A percentile compares a stretch with the other conserved stretches of the same genome.
Evolutionary conservation across 2,329 filamentous ascomycete species (phyloP).

Genomic region (Cercospora sp.): DNA sequence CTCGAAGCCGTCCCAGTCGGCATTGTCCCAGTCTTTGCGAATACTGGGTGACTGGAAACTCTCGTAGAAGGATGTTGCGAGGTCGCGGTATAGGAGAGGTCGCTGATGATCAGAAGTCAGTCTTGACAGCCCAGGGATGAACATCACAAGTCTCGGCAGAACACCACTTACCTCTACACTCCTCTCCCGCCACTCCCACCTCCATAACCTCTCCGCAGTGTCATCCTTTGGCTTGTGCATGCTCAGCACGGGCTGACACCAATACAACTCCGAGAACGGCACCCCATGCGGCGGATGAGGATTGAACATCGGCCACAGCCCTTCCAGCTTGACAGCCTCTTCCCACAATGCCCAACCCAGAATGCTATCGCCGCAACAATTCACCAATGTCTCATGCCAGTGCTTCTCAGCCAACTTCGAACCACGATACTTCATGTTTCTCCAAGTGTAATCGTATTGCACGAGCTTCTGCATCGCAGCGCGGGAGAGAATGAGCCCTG

Average conservation of each 20-base stretch:
- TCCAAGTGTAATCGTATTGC: conserved; percentile 26
- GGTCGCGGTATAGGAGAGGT: conserved; percentile 35
- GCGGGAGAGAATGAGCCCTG: conserved; percentile 51
- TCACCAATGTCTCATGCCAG: conserved; percentile 46
- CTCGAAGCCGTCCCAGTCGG: conserved; percentile 38
- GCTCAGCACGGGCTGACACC: conserved; percentile 55
- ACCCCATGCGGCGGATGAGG: conserved; percentile 54
- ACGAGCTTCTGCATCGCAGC: conserved; percentile 49
- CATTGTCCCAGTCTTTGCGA: conserved; percentile 41
- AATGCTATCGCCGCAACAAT: conserved; percentile 56
- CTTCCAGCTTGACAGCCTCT: conserved; percentile 46
- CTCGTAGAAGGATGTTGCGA: conserved; percentile 36
- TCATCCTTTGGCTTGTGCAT: conserved; percentile 52
- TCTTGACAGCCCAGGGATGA: not conserved
- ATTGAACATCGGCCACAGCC: conserved; percentile 53
- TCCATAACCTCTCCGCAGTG: conserved; percentile 54
- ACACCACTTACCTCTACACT: conserved; percentile 12
- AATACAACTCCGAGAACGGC: conserved; percentile 50
- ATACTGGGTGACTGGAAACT: conserved; percentile 20
- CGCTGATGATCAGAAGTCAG: conserved; percentile 7
- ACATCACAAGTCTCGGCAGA: not conserved
- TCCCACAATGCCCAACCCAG: conserved; percentile 51
- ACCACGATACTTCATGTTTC: conserved; percentile 45
- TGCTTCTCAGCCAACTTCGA: conserved; percentile 35
- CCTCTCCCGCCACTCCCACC: conserved; percentile 48